Evolutionary conservation across 768 basidiomycete species (phyloP).

Genomic region (Tulasnella sp.): DNA sequence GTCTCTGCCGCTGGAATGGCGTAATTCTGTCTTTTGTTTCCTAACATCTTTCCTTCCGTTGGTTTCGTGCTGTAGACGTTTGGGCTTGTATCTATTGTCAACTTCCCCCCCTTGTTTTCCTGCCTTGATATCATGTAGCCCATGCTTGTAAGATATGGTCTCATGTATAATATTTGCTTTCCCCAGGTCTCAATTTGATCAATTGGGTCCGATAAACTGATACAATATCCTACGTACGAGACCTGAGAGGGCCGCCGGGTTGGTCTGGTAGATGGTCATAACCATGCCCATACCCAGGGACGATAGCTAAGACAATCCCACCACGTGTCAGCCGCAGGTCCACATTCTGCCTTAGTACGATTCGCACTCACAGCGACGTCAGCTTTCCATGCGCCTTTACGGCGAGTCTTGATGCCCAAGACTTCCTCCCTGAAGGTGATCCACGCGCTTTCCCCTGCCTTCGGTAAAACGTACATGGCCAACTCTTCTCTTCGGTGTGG

Average conservation of each 20-base stretch:
- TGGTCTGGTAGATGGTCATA: conserved; percentile 53
- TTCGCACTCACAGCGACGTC: conserved; percentile 43
- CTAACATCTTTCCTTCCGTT: neutral
- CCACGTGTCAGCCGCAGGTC: neutral
- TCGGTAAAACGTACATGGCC: conserved; percentile 90
- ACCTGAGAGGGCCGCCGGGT: conserved; percentile 75
- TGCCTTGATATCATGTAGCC: conserved; percentile 21
- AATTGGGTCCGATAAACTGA: conserved; percentile 90
- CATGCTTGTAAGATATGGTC: conserved; percentile 13
- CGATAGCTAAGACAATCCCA: conserved; percentile 50
- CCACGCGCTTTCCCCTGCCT: conserved; percentile 89
- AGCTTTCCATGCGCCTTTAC: conserved; percentile 29
- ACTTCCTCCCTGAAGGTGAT: conserved; percentile 51
- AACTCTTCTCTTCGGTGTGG: conserved; percentile 85
- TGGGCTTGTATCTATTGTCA: neutral
- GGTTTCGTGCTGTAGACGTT: neutral
- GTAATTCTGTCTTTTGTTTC: neutral
- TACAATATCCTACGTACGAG: conserved; percentile 80
- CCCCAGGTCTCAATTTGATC: neutral
- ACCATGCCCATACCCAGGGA: conserved; percentile 90
- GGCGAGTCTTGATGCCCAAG: conserved; percentile 51
- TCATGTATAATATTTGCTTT: conserved; percentile 5
- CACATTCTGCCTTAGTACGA: conserved; percentile 42
- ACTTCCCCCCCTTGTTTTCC: neutral
- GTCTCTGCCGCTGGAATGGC: conserved; percentile 7